Conservation (phyloP, 2,329 filamentous ascomycete species). For the Neoscytalidium dimidiatum region DNA sequence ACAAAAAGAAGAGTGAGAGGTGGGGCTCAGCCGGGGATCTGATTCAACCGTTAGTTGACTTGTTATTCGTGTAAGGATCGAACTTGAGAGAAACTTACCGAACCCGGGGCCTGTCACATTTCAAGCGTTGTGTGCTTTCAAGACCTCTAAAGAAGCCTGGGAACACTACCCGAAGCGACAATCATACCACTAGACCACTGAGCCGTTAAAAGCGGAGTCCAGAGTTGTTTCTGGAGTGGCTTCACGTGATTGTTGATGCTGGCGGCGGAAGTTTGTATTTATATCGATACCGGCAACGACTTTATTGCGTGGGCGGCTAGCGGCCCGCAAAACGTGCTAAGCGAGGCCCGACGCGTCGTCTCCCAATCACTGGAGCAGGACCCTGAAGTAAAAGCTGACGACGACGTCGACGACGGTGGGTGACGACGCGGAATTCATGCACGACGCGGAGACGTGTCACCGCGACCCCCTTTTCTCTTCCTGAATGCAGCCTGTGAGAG, state of each 20-base stretch:
- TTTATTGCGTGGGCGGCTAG: background rate
- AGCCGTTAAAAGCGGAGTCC: slow-evolving; percentile 22
- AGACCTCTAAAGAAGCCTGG: background rate
- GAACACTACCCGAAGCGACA: slow-evolving; percentile 62
- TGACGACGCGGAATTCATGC: no score
- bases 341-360: background rate
- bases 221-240: background rate
- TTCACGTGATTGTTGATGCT: background rate
- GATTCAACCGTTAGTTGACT: background rate
- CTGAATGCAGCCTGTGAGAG: no score
- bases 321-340: background rate
- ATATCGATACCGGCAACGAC: background rate
- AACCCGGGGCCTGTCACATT: slow-evolving; percentile 5
- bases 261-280: background rate
- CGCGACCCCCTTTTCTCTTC: no score
- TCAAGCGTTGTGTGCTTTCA: background rate
- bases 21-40: slow-evolving; percentile 10
- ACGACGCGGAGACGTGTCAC: no score
- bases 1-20: background rate
- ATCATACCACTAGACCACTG: slow-evolving; percentile 69
- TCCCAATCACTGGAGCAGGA: no score
- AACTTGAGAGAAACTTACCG: background rate
- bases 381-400: background rate
- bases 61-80: background rate
- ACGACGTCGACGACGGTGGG: background rate